Evolutionary conservation across 2,329 filamentous ascomycete genomes (phyloP).

Genomic region (Paecilomyces sp.): DNA sequence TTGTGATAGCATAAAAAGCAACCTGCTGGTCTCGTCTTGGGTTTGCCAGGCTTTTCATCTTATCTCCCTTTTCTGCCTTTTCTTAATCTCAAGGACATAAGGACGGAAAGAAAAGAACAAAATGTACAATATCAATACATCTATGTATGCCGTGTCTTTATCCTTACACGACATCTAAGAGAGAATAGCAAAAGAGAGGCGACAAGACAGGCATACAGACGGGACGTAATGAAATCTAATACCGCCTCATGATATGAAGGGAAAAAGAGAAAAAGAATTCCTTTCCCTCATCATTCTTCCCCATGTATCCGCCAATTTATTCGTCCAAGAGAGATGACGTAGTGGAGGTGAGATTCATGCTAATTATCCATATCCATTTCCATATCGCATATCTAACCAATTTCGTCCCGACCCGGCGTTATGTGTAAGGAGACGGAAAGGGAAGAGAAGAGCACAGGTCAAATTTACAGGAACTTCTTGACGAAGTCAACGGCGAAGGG

Average conservation of each 20-base stretch:
- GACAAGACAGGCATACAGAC: constrained; percentile 1
- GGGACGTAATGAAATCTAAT: neutral
- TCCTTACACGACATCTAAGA: neutral
- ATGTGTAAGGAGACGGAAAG: too few relatives aligned
- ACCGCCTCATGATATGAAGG: neutral
- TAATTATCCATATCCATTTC: neutral
- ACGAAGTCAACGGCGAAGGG: constrained; percentile 45
- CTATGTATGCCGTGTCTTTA: constrained; percentile 15
- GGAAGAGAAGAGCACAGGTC: neutral
- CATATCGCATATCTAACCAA: neutral
- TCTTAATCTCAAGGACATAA: constrained; percentile 11
- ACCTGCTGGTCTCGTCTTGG: neutral
- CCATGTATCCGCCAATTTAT: neutral
- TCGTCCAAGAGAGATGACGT: neutral
- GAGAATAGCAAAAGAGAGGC: constrained; percentile 2
- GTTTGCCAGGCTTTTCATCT: constrained; percentile 2
- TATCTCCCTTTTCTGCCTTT: constrained; percentile 6
- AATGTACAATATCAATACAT: constrained; percentile 30
- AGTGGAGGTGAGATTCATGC: neutral
- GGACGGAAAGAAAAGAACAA: constrained; percentile 1
- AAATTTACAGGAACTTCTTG: constrained; percentile 38
- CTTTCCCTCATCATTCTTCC: neutral
- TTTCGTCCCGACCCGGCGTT: neutral
- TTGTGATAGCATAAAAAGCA: constrained; percentile 1
- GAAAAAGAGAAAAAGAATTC: neutral